Evolutionary conservation across 371 early-diverging fungal genomes (phyloP), one percentile per base, ranked within the genome.

Genomic region (Zancudomyces culisetae): DNA sequence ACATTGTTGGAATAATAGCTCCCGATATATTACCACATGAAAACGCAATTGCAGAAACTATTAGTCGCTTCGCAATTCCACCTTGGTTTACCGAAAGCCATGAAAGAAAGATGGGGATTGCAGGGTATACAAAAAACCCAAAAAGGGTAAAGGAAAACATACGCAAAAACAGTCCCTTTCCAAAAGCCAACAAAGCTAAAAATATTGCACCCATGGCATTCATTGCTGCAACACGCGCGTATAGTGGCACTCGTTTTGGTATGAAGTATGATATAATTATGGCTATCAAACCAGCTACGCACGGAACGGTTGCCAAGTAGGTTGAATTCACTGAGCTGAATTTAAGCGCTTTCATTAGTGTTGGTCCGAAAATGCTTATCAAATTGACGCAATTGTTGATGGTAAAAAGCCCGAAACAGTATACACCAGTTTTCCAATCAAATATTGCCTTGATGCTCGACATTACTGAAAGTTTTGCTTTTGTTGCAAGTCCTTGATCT

Each of bases 361-460:
- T 56, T 2, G 64, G 62, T 1, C 64, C 64, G 22, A 64, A 64
- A 53, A 64, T 54, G 15, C 65, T 63, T 40, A 63, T 60, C 29
- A 64, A 60, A 29, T 61, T 62, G 3, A 63, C 60, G 4, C 60
- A 58, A 0, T 57, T 58, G 40, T 64, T 64, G 21, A 64, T 57
- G 28, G 63, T 60, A 27, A 72, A 59, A 57, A 65, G 68, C 12
- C 61, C 58, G 1, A 58, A 0, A 2, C 62, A 58, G 56, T 57
- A 71, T 27, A 70, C 49, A 60, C 60, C 64, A n/a, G 63, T 55
- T 43, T 59, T 65, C 40, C n/a, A 27, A 49, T 72, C 72, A 4
- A 39, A 40, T 39, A 68, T n/a, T 0, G 65, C 53, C 51, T 52
- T 50, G 1, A 26, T 22, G 4, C 20, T 12, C 27, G 8, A 66